These are phyloP conservation scores for Vanrija sp. DNA, from an alignment of 1,284 basidiomycete species.

Conservation along the genomic window DNA sequence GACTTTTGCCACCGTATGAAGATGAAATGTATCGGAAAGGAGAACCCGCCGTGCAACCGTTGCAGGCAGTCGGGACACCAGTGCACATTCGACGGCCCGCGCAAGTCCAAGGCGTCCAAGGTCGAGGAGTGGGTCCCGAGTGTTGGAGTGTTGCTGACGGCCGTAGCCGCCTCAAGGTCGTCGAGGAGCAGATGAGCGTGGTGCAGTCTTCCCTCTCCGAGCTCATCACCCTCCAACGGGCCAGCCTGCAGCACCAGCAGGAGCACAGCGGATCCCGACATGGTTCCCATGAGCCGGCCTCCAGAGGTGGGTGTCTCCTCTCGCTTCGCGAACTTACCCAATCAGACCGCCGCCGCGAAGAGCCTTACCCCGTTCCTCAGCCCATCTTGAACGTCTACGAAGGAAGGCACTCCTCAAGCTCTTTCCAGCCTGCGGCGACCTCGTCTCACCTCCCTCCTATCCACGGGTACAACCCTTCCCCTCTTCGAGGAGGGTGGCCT, in stretches of 20 bases:
- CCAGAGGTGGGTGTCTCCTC: too few relatives aligned
- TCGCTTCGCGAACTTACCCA: too few relatives aligned
- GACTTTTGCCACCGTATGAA: constrained; percentile 46
- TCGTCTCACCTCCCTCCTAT: too few relatives aligned
- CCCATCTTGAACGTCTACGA: too few relatives aligned
- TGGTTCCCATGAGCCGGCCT: too few relatives aligned
- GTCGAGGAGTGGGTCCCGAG: constrained; percentile 68
- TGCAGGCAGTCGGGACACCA: constrained; percentile 76
- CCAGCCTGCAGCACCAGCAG: constrained; percentile 29
- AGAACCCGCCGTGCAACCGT: constrained; percentile 84
- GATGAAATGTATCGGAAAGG: constrained; percentile 65
- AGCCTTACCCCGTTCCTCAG: too few relatives aligned
- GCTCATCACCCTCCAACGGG: constrained; percentile 58
- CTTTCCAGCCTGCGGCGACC: too few relatives aligned
- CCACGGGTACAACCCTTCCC: too few relatives aligned
- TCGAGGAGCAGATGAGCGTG: constrained; percentile 72
- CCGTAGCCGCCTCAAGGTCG: constrained; percentile 72
- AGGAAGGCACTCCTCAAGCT: too few relatives aligned
- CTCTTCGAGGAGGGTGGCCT: neutral
- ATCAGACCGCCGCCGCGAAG: too few relatives aligned
- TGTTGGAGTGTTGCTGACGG: neutral
- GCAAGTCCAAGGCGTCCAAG: constrained; percentile 62
- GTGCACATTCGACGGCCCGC: constrained; percentile 86
- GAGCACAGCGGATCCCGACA: too few relatives aligned
- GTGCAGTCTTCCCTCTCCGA: constrained; percentile 75